Evolutionary conservation across 1,284 basidiomycete species (phyloP).

Genomic region (Phellopilus nigrolimitatus): DNA sequence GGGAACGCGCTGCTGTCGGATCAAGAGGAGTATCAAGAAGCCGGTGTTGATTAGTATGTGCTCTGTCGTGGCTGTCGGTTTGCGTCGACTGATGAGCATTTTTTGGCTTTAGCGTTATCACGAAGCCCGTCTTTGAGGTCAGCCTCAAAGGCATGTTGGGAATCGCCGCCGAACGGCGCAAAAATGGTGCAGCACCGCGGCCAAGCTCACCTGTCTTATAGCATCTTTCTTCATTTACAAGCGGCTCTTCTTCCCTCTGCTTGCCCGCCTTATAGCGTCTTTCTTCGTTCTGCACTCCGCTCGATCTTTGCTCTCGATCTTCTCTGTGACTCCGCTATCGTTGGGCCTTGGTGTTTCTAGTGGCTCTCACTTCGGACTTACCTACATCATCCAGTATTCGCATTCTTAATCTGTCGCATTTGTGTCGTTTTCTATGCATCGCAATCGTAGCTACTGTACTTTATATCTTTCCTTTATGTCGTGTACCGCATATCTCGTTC

Average conservation of each 20-base stretch:
- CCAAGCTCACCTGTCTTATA: background rate
- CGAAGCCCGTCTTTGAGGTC: constrained; percentile 64
- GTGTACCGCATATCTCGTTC: background rate
- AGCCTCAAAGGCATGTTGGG: constrained; percentile 49
- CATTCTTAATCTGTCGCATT: background rate
- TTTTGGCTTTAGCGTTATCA: constrained; percentile 44
- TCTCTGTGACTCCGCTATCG: too few relatives aligned
- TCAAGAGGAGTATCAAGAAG: constrained; percentile 71
- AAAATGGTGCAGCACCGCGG: constrained; percentile 24
- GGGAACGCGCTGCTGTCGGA: constrained; percentile 65
- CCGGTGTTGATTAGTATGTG: constrained; percentile 71
- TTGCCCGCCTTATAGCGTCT: background rate
- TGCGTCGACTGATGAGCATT: constrained; percentile 2
- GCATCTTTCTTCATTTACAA: background rate
- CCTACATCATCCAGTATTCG: background rate
- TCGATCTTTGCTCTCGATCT: background rate
- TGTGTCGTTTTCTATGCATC: background rate
- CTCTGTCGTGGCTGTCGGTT: background rate
- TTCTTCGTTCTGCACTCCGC: too few relatives aligned
- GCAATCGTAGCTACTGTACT: constrained; percentile 1
- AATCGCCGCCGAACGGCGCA: constrained; percentile 46
- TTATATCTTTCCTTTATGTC: background rate
- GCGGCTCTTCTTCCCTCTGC: background rate
- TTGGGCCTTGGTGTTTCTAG: background rate
- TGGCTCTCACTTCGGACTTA: background rate